A percentile compares a stretch with the other conserved stretches of the same genome.
Evolutionary conservation across 352 stramenopile genomes (phyloP).

Genomic region (Globisporangium barbulae): DNA sequence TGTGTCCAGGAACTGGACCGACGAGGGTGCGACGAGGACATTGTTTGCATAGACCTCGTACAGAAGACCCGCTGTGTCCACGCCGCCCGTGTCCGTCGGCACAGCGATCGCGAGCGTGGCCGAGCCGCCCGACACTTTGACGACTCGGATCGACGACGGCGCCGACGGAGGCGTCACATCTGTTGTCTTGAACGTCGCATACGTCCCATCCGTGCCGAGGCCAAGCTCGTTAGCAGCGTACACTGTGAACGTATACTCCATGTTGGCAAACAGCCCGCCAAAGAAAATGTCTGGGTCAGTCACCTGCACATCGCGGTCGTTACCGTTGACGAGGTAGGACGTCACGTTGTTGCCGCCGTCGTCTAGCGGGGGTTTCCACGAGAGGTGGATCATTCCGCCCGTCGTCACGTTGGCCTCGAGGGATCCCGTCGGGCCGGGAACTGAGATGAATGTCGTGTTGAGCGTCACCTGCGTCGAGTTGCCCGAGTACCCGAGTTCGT

Average conservation of each 20-base stretch:
- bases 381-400: constrained; percentile 38
- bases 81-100: constrained; percentile 43
- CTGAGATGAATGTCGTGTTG: constrained; percentile 43
- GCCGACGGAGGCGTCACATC: constrained; percentile 23
- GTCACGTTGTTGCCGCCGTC: constrained; percentile 46
- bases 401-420: constrained; percentile 22
- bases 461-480: constrained; percentile 29
- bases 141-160: constrained; percentile 25
- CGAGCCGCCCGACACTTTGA: constrained; percentile 34
- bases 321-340: constrained; percentile 35
- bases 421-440: constrained; percentile 36
- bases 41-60: constrained; percentile 47
- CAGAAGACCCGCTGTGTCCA: constrained; percentile 21
- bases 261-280: constrained; percentile 36
- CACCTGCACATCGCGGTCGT: constrained; percentile 13
- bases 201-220: constrained; percentile 27
- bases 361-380: constrained; percentile 45
- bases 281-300: constrained; percentile 18
- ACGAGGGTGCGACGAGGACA: constrained; percentile 20
- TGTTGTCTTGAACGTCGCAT: constrained; percentile 26
- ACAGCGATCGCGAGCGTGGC: constrained; percentile 27
- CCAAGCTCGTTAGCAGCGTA: constrained; percentile 47
- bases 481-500: constrained; percentile 39
- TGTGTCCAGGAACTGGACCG: constrained; percentile 8
- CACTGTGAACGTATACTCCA: constrained; percentile 45